A percentile compares a stretch with the other conserved stretches of the same genome.
Conservation (phyloP, 2,329 filamentous ascomycete species). For the Ascochyta koolunga region DNA sequence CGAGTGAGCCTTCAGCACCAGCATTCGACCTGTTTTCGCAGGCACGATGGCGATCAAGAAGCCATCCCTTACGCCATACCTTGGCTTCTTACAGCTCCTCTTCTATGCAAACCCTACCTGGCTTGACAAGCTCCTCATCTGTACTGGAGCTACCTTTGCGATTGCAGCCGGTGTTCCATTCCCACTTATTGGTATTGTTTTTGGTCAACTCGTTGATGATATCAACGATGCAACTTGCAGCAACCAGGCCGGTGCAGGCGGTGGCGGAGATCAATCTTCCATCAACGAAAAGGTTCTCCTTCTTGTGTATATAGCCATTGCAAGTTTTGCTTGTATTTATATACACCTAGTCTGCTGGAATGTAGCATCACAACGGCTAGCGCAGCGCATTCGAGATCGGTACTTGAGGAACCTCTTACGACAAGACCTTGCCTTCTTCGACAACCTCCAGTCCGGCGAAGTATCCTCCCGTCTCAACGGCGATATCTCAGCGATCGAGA, state of each 20-base stretch:
- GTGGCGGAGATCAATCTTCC: slow-evolving; percentile 46
- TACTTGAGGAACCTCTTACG: slow-evolving; percentile 65
- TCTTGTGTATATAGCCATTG: slow-evolving; percentile 69
- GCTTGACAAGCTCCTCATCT: slow-evolving; percentile 45
- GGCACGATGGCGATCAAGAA: slow-evolving; percentile 37
- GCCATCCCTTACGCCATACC: slow-evolving; percentile 35
- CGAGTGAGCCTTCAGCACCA: slow-evolving; percentile 18
- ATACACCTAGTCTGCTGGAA: slow-evolving; percentile 68
- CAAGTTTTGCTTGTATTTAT: slow-evolving; percentile 69
- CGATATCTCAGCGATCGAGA: slow-evolving; percentile 70
- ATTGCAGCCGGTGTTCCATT: slow-evolving; percentile 67
- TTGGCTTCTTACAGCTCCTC: slow-evolving; percentile 43
- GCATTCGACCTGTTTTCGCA: slow-evolving; percentile 14
- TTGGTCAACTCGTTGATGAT: slow-evolving; percentile 67
- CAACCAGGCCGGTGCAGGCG: slow-evolving; percentile 26
- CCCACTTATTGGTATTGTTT: slow-evolving; percentile 68
- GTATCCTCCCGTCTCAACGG: slow-evolving; percentile 67
- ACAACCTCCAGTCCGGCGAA: slow-evolving; percentile 66
- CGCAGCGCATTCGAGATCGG: slow-evolving; percentile 65
- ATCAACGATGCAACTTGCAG: slow-evolving; percentile 64
- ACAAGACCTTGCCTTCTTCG: slow-evolving; percentile 69
- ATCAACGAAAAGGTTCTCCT: slow-evolving; percentile 64
- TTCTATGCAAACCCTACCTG: slow-evolving; percentile 47
- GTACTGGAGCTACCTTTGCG: slow-evolving; percentile 52
- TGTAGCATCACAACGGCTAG: slow-evolving; percentile 67